Evolutionary conservation across 73 alveolate genomes (phyloP).

Genomic region (Breviolum minutum): DNA sequence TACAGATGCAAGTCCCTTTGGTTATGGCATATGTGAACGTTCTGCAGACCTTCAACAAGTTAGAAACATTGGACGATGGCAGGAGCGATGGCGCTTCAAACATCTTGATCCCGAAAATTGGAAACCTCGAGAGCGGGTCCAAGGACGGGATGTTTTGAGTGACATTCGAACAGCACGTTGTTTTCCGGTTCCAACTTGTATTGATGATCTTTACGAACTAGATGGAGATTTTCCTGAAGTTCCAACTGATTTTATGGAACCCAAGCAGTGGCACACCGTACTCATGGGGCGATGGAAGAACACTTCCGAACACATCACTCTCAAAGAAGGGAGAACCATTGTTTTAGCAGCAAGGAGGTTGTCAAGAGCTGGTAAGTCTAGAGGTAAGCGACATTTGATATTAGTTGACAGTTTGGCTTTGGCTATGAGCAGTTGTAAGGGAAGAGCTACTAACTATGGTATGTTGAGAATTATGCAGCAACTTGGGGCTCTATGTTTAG

Average conservation of each 20-base stretch:
- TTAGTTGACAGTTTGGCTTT: constrained; percentile 22
- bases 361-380: background rate
- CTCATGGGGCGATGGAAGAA: background rate
- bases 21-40: background rate
- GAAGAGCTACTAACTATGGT: constrained; percentile 8
- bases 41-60: background rate
- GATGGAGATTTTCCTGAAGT: constrained; percentile 3
- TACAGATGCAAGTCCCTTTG: background rate
- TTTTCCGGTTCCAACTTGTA: too few relatives aligned
- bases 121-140: background rate
- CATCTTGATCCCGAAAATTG: background rate
- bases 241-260: background rate
- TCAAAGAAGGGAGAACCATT: constrained; percentile 29
- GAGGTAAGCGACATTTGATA: background rate
- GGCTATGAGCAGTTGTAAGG: background rate
- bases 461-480: constrained; percentile 14
- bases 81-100: constrained; percentile 12
- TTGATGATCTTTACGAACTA: background rate
- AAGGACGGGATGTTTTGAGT: background rate
- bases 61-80: background rate
- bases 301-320: background rate
- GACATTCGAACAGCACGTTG: background rate
- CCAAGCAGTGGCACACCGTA: background rate
- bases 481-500: background rate
- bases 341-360: background rate